These are phyloP conservation scores for Pezizomycotina sp. DNA, from an alignment of 2,329 filamentous ascomycete species.

Conservation along the genomic window DNA sequence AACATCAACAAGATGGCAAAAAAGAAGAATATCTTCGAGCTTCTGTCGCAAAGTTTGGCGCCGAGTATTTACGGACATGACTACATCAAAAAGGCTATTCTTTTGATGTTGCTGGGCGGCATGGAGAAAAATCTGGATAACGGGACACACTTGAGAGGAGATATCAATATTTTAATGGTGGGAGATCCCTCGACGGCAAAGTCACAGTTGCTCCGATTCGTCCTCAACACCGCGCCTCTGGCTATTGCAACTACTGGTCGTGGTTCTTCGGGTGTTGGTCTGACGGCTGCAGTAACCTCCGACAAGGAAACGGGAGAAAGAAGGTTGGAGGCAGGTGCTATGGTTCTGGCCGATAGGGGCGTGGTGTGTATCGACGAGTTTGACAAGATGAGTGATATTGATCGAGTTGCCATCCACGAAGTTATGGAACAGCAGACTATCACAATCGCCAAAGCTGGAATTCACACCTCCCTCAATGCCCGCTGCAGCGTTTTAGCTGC, in stretches of 20 bases:
- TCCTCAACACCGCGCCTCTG: constrained; percentile 87
- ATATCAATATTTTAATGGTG: constrained; percentile 99
- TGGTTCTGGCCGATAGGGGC: constrained; percentile 92
- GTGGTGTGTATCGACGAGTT: constrained; percentile 99
- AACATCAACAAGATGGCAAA: constrained; percentile 98
- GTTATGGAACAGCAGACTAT: constrained; percentile 99
- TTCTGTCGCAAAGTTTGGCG: constrained; percentile 83
- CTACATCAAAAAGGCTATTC: constrained; percentile 92
- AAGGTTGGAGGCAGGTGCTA: constrained; percentile 87
- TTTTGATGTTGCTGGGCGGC: constrained; percentile 85
- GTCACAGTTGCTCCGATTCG: constrained; percentile 92
- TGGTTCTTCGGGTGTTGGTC: constrained; percentile 90
- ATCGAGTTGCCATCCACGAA: constrained; percentile 97
- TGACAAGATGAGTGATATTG: constrained; percentile 98
- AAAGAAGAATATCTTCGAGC: constrained; percentile 80
- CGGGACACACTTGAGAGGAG: constrained; percentile 82
- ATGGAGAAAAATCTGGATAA: constrained; percentile 99
- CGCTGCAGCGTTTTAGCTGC: constrained; percentile 92
- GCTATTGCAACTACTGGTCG: constrained; percentile 95
- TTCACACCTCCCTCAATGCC: constrained; percentile 92
- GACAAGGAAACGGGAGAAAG: constrained; percentile 97
- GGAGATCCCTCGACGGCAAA: constrained; percentile 97
- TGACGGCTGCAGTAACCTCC: constrained; percentile 87
- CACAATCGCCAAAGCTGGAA: constrained; percentile 95
- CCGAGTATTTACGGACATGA: constrained; percentile 95